Percentiles rank a stretch among this genome's conserved stretches.
phyloP scores from a whole-genome alignment of 805 yeast genomes.

The Monosporozyma aerobia region DNA sequence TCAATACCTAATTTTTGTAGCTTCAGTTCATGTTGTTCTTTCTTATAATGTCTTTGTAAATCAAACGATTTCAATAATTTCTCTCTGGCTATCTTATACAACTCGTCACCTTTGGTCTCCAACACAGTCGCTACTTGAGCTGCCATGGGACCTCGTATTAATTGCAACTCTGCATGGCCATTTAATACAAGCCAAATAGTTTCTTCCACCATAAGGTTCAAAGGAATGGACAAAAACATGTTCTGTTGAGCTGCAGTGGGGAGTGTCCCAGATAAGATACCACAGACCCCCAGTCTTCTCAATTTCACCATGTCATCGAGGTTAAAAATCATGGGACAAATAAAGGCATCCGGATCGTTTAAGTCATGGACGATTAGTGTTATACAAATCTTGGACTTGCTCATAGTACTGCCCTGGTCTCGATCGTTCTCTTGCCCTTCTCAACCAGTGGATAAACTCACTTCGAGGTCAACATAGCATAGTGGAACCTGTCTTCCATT shows the following conservation, averaged over 20 bases:
- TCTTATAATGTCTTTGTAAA: conserved; percentile 15
- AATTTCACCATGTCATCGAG: conserved; percentile 43
- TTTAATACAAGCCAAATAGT: conserved; percentile 50
- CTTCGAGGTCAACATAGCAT: neutral
- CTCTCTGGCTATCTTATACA: conserved; percentile 1
- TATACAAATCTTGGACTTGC: neutral
- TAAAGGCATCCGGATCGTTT: neutral
- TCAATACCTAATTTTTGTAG: conserved; percentile 13
- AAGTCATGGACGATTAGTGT: neutral
- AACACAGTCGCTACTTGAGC: conserved; percentile 1
- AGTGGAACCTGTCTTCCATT: neutral
- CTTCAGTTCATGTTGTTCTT: conserved; percentile 16
- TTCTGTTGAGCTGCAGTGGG: conserved; percentile 93
- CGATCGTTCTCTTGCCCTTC: neutral
- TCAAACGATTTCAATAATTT: conserved; percentile 11
- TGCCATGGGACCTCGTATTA: conserved; percentile 36
- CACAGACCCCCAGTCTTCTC: conserved; percentile 59
- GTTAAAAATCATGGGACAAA: conserved; percentile 46
- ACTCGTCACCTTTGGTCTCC: neutral
- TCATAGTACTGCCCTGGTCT: neutral
- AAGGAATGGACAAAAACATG: conserved; percentile 74
- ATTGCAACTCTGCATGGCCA: conserved; percentile 31
- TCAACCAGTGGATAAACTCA: neutral
- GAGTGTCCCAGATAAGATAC: conserved; percentile 73
- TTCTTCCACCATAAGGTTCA: conserved; percentile 67